Percentiles rank a stretch among this genome's conserved stretches.
Evolutionary conservation across 2,329 filamentous ascomycete species (phyloP).

Genomic region (Xylaria sp.): DNA sequence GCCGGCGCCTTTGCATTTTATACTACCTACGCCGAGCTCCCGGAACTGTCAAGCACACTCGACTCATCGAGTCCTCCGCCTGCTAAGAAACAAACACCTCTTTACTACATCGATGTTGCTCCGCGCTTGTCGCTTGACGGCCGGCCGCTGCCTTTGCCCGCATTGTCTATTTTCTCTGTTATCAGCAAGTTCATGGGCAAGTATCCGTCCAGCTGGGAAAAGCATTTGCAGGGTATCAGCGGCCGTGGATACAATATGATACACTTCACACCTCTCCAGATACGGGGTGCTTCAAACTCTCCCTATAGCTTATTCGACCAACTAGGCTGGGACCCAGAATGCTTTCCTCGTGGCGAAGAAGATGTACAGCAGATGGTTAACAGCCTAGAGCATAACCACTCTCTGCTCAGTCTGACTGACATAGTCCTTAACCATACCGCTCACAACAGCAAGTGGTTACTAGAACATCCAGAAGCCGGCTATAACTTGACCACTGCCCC

Average conservation of each 20-base stretch:
- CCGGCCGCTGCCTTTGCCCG: conserved; percentile 80
- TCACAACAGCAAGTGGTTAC: conserved; percentile 92
- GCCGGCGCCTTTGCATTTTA: conserved; percentile 95
- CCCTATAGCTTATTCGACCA: conserved; percentile 98
- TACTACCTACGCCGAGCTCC: conserved; percentile 89
- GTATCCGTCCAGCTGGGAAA: conserved; percentile 90
- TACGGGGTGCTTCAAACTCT: conserved; percentile 89
- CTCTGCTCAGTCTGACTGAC: conserved; percentile 88
- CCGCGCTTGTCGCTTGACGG: conserved; percentile 81
- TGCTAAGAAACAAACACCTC: conserved; percentile 73
- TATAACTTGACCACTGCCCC: conserved; percentile 95
- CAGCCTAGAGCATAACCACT: conserved; percentile 86
- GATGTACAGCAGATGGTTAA: conserved; percentile 82
- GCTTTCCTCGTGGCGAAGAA: conserved; percentile 86
- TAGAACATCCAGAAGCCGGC: conserved; percentile 93
- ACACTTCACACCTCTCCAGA: conserved; percentile 94
- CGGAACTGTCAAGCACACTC: conserved; percentile 73
- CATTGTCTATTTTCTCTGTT: conserved; percentile 90
- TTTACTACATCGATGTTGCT: conserved; percentile 94
- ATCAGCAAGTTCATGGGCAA: conserved; percentile 99
- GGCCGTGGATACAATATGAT: conserved; percentile 98
- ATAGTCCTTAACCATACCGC: conserved; percentile 99
- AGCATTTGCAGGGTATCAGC: conserved; percentile 87
- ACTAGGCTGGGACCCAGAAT: conserved; percentile 81
- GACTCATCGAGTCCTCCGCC: conserved; percentile 59